Evolutionary conservation across 805 yeast species (phyloP).

Genomic region (Wickerhamiella sorbophila): DNA sequence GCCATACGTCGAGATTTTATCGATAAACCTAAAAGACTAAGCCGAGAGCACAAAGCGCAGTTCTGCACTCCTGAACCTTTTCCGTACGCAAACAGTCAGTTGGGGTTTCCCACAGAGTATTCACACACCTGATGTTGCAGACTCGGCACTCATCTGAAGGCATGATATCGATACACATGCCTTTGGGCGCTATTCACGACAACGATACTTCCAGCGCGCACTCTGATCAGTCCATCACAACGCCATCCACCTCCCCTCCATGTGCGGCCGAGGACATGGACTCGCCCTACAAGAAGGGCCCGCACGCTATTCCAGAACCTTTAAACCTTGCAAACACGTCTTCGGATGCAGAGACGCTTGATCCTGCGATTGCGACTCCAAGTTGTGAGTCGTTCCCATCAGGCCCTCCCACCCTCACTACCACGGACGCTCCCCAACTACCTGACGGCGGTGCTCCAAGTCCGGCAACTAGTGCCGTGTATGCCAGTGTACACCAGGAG

Average conservation of each 20-base stretch:
- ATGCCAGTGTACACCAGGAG: too few species aligned
- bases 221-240: background rate
- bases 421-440: background rate
- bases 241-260: background rate
- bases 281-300: background rate
- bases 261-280: background rate
- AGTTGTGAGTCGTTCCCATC: background rate
- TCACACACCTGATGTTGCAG: background rate
- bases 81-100: too few species aligned
- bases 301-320: background rate
- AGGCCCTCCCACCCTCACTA: background rate
- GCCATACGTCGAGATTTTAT: too few species aligned
- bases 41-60: too few species aligned
- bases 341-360: background rate
- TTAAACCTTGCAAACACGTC: background rate
- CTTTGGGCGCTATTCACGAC: background rate
- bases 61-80: too few species aligned
- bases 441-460: background rate
- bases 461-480: background rate
- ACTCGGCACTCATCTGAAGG: background rate
- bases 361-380: background rate
- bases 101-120: too few species aligned
- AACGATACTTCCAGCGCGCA: background rate
- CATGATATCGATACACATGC: background rate
- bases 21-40: too few species aligned